Percentiles rank a stretch among this genome's conserved stretches.
phyloP scores from a whole-genome alignment of 495 filamentous ascomycete genomes.

The Aspergillus nidulans region DNA sequence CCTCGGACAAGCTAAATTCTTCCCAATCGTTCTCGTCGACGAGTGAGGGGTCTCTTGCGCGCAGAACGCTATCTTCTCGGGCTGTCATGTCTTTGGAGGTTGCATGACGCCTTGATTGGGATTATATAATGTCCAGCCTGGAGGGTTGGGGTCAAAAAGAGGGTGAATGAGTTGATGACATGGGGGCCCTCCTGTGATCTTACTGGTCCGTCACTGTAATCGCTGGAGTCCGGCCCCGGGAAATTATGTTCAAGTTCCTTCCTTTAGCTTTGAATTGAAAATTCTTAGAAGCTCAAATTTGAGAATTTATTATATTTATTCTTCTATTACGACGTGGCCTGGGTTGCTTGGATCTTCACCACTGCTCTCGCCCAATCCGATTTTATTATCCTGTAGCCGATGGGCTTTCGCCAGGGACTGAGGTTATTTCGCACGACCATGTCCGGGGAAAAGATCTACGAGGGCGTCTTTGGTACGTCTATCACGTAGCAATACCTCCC shows the following conservation, averaged over 20 bases:
- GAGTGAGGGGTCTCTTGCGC: slow-evolving; percentile 49
- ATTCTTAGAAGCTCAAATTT: neutral
- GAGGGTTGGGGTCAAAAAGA: neutral
- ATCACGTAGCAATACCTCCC: neutral
- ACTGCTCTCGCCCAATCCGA: no score
- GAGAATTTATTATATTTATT: no score
- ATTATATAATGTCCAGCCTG: slow-evolving; percentile 1
- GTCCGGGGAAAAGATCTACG: slow-evolving; percentile 56
- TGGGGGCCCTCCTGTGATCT: no score
- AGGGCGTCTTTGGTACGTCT: slow-evolving; percentile 67
- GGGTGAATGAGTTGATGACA: neutral
- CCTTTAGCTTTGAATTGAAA: neutral
- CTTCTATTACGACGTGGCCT: no score
- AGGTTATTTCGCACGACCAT: slow-evolving; percentile 46
- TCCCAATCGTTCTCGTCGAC: slow-evolving; percentile 57
- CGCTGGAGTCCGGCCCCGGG: neutral
- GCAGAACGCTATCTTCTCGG: slow-evolving; percentile 53
- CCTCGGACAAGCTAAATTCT: slow-evolving; percentile 51
- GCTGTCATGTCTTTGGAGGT: slow-evolving; percentile 41
- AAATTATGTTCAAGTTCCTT: neutral
- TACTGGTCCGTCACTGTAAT: neutral
- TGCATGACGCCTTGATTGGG: slow-evolving; percentile 25
- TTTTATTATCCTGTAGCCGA: slow-evolving; percentile 16
- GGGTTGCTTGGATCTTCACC: no score
- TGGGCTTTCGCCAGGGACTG: slow-evolving; percentile 30